Evolutionary conservation across 2,329 filamentous ascomycete species (phyloP).

Genomic region (Orbilia ellipsospora): DNA sequence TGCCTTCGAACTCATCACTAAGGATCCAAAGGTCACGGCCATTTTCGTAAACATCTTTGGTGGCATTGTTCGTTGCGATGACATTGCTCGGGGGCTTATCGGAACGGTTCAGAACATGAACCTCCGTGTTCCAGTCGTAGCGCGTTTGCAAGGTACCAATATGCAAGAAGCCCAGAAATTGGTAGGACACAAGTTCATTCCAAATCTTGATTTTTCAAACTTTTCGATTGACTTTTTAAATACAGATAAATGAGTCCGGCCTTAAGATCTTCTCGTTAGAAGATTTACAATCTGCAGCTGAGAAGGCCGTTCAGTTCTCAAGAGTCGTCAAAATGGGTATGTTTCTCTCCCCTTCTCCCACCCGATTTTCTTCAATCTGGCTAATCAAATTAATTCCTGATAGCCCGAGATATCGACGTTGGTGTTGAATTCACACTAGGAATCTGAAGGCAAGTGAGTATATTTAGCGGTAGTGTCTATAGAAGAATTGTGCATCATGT

Average conservation of each 20-base stretch:
- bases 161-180: slow-evolving; percentile 91
- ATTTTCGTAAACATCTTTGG: slow-evolving; percentile 99
- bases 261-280: slow-evolving; percentile 99
- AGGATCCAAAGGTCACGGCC: slow-evolving; percentile 95
- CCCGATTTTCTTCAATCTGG: slow-evolving; percentile 9
- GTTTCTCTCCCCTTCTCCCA: slow-evolving; percentile 61
- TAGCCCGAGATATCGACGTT: slow-evolving; percentile 94
- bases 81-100: slow-evolving; percentile 95
- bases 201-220: too few species aligned
- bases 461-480: not conserved
- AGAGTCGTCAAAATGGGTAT: slow-evolving; percentile 98
- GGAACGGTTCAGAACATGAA: slow-evolving; percentile 94
- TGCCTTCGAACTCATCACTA: slow-evolving; percentile 98
- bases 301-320: slow-evolving; percentile 98
- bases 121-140: slow-evolving; percentile 95
- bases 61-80: slow-evolving; percentile 97
- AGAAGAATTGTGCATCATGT: not conserved
- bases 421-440: slow-evolving; percentile 94
- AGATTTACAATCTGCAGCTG: slow-evolving; percentile 94
- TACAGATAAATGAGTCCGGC: slow-evolving; percentile 89
- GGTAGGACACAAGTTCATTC: slow-evolving; percentile 64
- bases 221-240: not conserved
- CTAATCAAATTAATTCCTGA: slow-evolving; percentile 4
- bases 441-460: slow-evolving; percentile 71
- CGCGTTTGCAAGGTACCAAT: slow-evolving; percentile 97